A percentile compares a stretch with the other conserved stretches of the same genome.
phyloP scores from a whole-genome alignment of 1,284 basidiomycete species.

The Sparassis latifolia region DNA sequence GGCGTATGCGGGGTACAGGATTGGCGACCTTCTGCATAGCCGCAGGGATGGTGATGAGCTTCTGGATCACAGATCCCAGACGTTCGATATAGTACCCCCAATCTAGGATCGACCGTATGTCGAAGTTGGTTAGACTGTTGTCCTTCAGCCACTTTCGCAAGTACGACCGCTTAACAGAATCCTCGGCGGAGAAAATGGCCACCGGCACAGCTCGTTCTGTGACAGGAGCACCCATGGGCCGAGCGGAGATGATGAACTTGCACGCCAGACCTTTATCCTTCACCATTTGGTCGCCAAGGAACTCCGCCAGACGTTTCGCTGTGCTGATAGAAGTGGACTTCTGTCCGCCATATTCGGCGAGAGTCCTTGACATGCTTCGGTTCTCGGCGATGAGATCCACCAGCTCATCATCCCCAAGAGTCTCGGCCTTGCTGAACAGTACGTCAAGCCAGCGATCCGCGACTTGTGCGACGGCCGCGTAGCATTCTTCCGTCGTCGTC shows the following conservation, averaged over 20 bases:
- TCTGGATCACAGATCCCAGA: slow-evolving; percentile 96
- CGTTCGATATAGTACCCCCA: slow-evolving; percentile 99
- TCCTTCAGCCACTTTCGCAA: slow-evolving; percentile 97
- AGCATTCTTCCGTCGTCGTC: slow-evolving; percentile 90
- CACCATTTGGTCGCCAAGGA: slow-evolving; percentile 97
- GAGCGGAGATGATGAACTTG: slow-evolving; percentile 97
- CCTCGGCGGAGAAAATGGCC: slow-evolving; percentile 98
- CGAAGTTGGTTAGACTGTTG: slow-evolving; percentile 82
- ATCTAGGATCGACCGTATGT: slow-evolving; percentile 92
- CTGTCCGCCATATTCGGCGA: slow-evolving; percentile 93
- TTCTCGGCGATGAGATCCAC: slow-evolving; percentile 99
- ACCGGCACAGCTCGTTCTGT: slow-evolving; percentile 97
- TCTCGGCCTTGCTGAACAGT: slow-evolving; percentile 82
- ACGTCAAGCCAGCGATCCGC: slow-evolving; percentile 99
- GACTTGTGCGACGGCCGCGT: slow-evolving; percentile 88
- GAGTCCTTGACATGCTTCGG: slow-evolving; percentile 94
- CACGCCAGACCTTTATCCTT: slow-evolving; percentile 99
- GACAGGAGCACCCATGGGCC: slow-evolving; percentile 90
- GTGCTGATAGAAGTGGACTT: slow-evolving; percentile 99
- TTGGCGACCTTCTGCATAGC: slow-evolving; percentile 97
- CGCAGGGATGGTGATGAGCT: slow-evolving; percentile 98
- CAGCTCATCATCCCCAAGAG: slow-evolving; percentile 85
- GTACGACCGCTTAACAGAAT: slow-evolving; percentile 84
- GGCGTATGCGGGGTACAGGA: slow-evolving; percentile 91
- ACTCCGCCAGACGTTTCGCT: slow-evolving; percentile 91